A percentile compares a stretch with the other conserved stretches of the same genome.
Evolutionary conservation across 1,284 basidiomycete genomes (phyloP).

Genomic region (Cryptococcus sp.): DNA sequence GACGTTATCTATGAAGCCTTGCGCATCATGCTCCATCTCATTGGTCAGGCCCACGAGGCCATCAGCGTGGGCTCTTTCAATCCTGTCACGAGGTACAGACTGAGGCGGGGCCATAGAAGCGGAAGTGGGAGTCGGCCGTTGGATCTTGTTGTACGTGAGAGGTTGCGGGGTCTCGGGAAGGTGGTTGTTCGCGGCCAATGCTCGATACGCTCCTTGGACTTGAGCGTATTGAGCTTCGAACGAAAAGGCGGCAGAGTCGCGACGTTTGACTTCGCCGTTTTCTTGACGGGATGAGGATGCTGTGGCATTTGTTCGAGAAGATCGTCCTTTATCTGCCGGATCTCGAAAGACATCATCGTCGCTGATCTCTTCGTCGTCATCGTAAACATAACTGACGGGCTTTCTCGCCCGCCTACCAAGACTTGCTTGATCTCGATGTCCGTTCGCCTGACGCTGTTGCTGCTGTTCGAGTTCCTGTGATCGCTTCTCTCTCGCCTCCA

Average conservation of each 20-base stretch:
- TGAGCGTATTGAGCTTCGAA: slow-evolving; percentile 27
- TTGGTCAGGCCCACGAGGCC: slow-evolving; percentile 39
- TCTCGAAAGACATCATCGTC: slow-evolving; percentile 1
- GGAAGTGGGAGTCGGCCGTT: slow-evolving; percentile 18
- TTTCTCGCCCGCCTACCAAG: slow-evolving; percentile 3
- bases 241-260: background rate
- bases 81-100: slow-evolving; percentile 17
- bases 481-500: slow-evolving; percentile 4
- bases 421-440: slow-evolving; percentile 1
- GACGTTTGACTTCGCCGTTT: background rate
- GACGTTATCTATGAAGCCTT: slow-evolving; percentile 48
- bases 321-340: slow-evolving; percentile 1
- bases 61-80: slow-evolving; percentile 29
- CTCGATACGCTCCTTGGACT: slow-evolving; percentile 19
- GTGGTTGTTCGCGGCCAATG: slow-evolving; percentile 6
- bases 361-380: slow-evolving; percentile 4
- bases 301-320: background rate
- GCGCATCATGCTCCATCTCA: slow-evolving; percentile 36
- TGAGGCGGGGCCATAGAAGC: slow-evolving; percentile 6
- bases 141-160: slow-evolving; percentile 18
- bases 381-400: slow-evolving; percentile 8
- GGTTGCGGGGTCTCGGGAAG: slow-evolving; percentile 16
- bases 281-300: slow-evolving; percentile 2
- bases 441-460: background rate
- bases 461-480: background rate